Base-by-base conservation (phyloP, 192 early-diverging fungal genomes). In the Podila epicladia region DNA sequence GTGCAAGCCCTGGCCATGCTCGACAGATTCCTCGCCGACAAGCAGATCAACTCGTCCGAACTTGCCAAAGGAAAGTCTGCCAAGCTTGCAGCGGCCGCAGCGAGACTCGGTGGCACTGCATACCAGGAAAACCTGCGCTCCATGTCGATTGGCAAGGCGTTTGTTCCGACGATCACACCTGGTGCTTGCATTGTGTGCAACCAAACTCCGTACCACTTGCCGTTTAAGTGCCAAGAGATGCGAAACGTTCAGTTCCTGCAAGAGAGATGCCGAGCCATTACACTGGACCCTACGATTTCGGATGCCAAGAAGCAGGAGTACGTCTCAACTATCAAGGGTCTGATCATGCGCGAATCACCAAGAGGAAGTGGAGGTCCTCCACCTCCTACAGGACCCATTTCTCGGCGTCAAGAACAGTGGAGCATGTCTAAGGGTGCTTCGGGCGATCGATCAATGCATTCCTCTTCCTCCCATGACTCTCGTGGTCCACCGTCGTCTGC, bases 161-260 rank as follows among this genome's bases (percentile, higher is more conserved):
- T 69, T 73, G 77, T 80, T 11, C 77, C 77, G 24, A 80, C 77
- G 1, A 80, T 80, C 9, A 80, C 71, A 2, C 77, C 77, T 29
- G 77, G 77, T 22, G 71, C 71, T 9, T 80, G 77, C 55, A 80
- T 80, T 65, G 77, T 80, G 1, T 80, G 77, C 26, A 80, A 80
- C 38, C 70, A 80, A 49, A 41, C 31, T 7, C 77, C 77, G 13
- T 80, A 80, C 35, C 77, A 80, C 13, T 26, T 80, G 38, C 77
- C 77, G 2, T 80, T 80, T 58, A 73, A 80, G 33, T 80, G 77
- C 26, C 67, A 60, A 15, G 77, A 80, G 62, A 64, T 65, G 17
- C 63, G 62, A 7, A 80, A 80, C 35, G 33, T 73, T 15, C 77
- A 80, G 58, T 73, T 69, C 63, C 58, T 80, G 71, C 77, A 80